These are phyloP conservation scores for Jasminum sambac DNA, from an alignment of 257 asterid species.

Conservation along the genomic window DNA sequence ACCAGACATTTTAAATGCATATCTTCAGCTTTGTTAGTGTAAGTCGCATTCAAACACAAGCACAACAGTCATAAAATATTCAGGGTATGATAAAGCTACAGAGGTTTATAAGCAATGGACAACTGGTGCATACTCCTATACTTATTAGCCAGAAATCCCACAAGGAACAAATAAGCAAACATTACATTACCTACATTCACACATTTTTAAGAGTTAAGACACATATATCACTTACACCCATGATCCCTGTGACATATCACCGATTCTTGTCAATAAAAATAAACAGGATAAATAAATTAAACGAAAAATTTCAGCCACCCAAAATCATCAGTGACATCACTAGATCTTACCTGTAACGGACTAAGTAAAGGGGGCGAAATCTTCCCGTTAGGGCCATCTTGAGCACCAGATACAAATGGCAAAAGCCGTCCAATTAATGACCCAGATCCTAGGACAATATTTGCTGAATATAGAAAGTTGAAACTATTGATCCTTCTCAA, in stretches of 20 bases:
- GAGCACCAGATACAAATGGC: slow-evolving; percentile 58
- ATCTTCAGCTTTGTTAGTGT: background rate
- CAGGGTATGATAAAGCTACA: background rate
- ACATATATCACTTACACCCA: background rate
- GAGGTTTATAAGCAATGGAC: background rate
- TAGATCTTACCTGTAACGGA: slow-evolving; percentile 79
- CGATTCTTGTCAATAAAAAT: background rate
- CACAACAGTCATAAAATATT: background rate
- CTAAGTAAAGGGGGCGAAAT: slow-evolving; percentile 61
- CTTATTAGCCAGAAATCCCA: background rate
- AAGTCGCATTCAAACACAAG: background rate
- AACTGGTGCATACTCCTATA: background rate
- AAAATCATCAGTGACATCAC: slow-evolving; percentile 11
- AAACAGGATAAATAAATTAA: slow-evolving; percentile 3
- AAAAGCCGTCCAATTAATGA: slow-evolving; percentile 75
- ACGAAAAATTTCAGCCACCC: background rate
- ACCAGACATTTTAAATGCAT: background rate
- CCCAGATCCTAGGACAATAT: slow-evolving; percentile 77
- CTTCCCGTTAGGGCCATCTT: slow-evolving; percentile 38
- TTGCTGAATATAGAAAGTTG: slow-evolving; percentile 46
- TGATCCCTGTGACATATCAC: background rate
- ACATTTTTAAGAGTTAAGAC: background rate
- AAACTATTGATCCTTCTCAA: slow-evolving; percentile 17
- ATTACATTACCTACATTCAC: background rate
- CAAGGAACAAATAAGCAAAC: background rate